These are phyloP conservation scores for Arabidopsis hybrid DNA, from an alignment of 441 rosid genomes.

Conservation along the genomic window DNA sequence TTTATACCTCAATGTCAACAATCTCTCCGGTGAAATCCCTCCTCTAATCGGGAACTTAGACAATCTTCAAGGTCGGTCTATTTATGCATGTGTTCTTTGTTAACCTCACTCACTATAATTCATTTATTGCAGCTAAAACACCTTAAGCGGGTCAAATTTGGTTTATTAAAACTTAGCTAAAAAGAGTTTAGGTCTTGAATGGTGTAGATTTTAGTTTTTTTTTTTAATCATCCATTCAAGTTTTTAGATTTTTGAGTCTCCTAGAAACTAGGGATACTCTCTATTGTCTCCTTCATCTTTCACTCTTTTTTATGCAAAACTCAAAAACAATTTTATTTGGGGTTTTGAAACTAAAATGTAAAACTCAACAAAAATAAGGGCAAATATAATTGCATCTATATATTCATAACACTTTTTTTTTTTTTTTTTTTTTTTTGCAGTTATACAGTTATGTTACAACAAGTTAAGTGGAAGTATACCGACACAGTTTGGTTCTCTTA, in stretches of 20 bases:
- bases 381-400: background rate
- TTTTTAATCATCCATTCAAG: background rate
- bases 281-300: background rate
- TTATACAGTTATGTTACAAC: constrained; percentile 92
- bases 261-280: background rate
- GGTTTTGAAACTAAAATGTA: background rate
- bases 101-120: constrained; percentile 6
- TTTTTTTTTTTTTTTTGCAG: constrained; percentile 45
- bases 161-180: constrained; percentile 6
- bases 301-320: constrained; percentile 6
- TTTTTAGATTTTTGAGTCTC: background rate
- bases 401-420: background rate
- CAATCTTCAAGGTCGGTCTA: constrained; percentile 81
- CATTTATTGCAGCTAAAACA: constrained; percentile 32
- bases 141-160: constrained; percentile 24
- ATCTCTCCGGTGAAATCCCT: constrained; percentile 84
- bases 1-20: constrained; percentile 85
- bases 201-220: background rate
- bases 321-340: background rate
- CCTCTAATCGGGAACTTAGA: constrained; percentile 69
- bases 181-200: constrained; percentile 1
- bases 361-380: background rate
- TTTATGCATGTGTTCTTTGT: constrained; percentile 35
- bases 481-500: constrained; percentile 74
- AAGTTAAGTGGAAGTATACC: constrained; percentile 83